Base-by-base conservation (phyloP, 306 rosid species). In the Cicer bijugum region DNA sequence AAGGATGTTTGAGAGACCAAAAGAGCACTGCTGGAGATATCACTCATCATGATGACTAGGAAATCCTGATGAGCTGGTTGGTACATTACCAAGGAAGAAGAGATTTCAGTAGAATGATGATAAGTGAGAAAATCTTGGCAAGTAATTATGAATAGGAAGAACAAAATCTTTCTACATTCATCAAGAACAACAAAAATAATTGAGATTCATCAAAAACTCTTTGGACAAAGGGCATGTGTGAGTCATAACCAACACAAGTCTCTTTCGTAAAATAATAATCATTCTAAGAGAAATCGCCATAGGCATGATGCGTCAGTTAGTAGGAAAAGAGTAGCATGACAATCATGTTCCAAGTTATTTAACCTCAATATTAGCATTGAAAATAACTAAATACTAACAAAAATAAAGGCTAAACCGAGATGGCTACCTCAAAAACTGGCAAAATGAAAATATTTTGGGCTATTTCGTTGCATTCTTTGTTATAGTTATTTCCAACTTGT, bases 11-110 rank as follows among this genome's bases (percentile, higher is more conserved):
- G 23, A 75, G 58, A 43, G 20, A 61, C 44, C 55, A 66, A 20
- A 20, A 12, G 35, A 19, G 46, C 52, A 55, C 38, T 33, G 51
- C 10, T 11, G 40, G 60, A 53, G 35, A 9, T 69, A 67, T 33
- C 28, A 42, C 19, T 55, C 40, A 16, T 20, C 16, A 45, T 55
- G 47, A 19, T 35, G 28, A 9, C 60, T 16, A 11, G 51, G 39
- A 38, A 52, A 53, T 65, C 2, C 38, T 53, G 38, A 75, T 39
- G 59, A 52, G 47, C 47, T 53, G 67, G 56, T 40, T 75, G 56
- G 19, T 42, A 66, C 51, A 63, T 50, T 57, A 8, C 7, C 35
- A 12, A 48, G 60, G 55, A 61, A 48, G 71, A 42, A 75, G 66
- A 52, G 46, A 20, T 12, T 37, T 64, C n/a, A 12, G n/a, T 16